Percentiles rank a stretch among this genome's conserved stretches.
These are phyloP conservation scores for Malus asiatica DNA, from an alignment of 306 rosid species.

Conservation along the genomic window DNA sequence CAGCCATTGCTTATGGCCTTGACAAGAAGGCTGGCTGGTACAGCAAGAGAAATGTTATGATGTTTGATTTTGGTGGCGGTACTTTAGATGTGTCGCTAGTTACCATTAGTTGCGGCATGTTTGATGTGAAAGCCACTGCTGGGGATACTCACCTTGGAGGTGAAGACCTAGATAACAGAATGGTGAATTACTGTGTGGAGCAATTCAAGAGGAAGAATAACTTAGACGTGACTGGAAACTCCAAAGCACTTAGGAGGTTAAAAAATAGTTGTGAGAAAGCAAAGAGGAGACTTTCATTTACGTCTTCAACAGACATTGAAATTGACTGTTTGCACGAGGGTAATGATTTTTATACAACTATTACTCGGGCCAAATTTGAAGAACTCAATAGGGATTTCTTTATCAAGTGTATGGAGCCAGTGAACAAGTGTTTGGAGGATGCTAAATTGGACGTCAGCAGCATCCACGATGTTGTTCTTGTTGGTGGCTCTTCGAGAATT, in stretches of 20 bases:
- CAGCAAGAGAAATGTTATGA: conserved; percentile 48
- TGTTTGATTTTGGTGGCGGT: conserved; percentile 50
- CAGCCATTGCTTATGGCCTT: conserved; percentile 66
- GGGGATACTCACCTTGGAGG: conserved; percentile 19
- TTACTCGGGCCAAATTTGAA: not conserved
- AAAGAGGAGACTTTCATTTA: not conserved
- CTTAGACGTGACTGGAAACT: conserved; percentile 3
- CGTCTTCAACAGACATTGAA: not conserved
- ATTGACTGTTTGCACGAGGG: not conserved
- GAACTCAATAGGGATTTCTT: not conserved
- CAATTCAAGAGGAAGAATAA: conserved; percentile 16
- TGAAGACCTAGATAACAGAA: conserved; percentile 15
- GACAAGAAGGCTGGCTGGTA: conserved; percentile 58
- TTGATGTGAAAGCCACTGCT: conserved; percentile 16
- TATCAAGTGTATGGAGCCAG: not conserved
- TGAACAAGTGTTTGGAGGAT: not conserved
- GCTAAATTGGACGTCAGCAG: not conserved
- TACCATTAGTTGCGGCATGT: not conserved
- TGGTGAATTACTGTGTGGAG: conserved; percentile 13
- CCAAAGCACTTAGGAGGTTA: not conserved
- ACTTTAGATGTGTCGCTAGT: conserved; percentile 14
- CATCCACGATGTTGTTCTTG: not conserved
- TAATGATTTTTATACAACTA: not conserved
- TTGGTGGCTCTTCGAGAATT: not conserved
- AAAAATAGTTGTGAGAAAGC: not conserved